Conservation (phyloP, 2,329 filamentous ascomycete genomes). For the Xylaria sp. region DNA sequence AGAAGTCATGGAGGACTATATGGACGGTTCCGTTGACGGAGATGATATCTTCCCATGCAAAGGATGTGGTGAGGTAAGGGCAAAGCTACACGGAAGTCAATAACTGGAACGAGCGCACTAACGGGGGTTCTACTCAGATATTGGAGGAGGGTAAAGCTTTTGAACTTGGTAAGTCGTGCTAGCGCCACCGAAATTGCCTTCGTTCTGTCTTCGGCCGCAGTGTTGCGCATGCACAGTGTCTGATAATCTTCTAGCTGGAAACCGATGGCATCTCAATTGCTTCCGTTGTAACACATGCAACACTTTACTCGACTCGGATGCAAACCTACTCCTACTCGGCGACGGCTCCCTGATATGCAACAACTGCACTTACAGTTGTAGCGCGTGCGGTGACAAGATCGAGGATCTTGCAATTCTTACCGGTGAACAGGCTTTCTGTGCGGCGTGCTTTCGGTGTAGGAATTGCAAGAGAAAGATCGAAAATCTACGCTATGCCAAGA, state of each 20-base stretch:
- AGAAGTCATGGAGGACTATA: conserved; percentile 67
- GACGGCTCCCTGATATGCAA: conserved; percentile 99
- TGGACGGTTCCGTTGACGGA: conserved; percentile 75
- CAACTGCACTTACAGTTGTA: conserved; percentile 99
- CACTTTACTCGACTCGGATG: conserved; percentile 96
- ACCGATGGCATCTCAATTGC: conserved; percentile 98
- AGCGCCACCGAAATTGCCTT: background rate
- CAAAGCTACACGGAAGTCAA: background rate
- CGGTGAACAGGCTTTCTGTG: conserved; percentile 97
- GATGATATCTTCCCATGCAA: conserved; percentile 92
- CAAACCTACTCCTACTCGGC: conserved; percentile 94
- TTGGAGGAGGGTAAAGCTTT: conserved; percentile 99
- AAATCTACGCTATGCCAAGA: conserved; percentile 95
- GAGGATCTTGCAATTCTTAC: conserved; percentile 97
- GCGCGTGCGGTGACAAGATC: conserved; percentile 95
- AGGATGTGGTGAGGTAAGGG: conserved; percentile 86
- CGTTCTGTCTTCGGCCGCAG: conserved; percentile 5
- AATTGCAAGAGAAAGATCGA: conserved; percentile 99
- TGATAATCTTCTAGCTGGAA: conserved; percentile 74
- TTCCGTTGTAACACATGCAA: conserved; percentile 97
- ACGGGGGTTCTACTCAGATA: conserved; percentile 68
- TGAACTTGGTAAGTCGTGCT: conserved; percentile 79
- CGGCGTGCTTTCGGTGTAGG: conserved; percentile 94
- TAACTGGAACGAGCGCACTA: conserved; percentile 36
- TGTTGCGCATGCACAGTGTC: conserved; percentile 21